A percentile compares a stretch with the other conserved stretches of the same genome.
Evolutionary conservation across 2,329 filamentous ascomycete genomes (phyloP).

Genomic region (Ophiobolus disseminans): DNA sequence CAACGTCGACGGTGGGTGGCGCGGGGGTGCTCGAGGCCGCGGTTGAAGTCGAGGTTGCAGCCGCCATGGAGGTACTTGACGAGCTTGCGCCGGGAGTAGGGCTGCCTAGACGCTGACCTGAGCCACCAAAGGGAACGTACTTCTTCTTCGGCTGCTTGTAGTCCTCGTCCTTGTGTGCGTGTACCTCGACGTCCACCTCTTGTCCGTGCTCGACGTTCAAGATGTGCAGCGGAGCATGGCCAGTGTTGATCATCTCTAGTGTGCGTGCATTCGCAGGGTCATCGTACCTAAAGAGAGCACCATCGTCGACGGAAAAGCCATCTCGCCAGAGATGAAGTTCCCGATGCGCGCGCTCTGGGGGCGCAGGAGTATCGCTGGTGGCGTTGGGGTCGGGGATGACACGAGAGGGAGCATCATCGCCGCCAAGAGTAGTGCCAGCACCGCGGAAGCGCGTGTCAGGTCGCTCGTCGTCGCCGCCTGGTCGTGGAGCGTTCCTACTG

Average conservation of each 20-base stretch:
- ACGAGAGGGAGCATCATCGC: constrained; percentile 75
- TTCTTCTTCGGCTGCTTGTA: constrained; percentile 76
- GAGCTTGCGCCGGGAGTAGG: constrained; percentile 70
- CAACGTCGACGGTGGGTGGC: constrained; percentile 58
- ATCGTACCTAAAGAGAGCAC: constrained; percentile 77
- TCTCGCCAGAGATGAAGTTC: constrained; percentile 82
- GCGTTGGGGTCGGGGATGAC: constrained; percentile 67
- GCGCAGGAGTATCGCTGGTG: constrained; percentile 42
- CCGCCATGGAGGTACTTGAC: constrained; percentile 42
- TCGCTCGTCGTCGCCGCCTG: constrained; percentile 61
- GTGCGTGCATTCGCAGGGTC: constrained; percentile 77
- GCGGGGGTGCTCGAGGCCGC: constrained; percentile 43
- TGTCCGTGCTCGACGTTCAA: constrained; percentile 79
- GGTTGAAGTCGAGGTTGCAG: constrained; percentile 42
- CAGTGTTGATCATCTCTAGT: constrained; percentile 76
- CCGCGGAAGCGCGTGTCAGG: constrained; percentile 68
- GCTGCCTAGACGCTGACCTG: constrained; percentile 76
- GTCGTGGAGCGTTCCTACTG: constrained; percentile 66
- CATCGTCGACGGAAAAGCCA: constrained; percentile 86
- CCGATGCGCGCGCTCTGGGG: constrained; percentile 66
- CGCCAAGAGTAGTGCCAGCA: constrained; percentile 76
- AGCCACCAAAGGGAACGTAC: constrained; percentile 77
- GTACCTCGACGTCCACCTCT: constrained; percentile 78
- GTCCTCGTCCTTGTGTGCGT: constrained; percentile 75
- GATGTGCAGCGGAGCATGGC: constrained; percentile 77